A percentile compares a stretch with the other conserved stretches of the same genome.
Conservation (phyloP, 331 rosid species). For the Dryas integrifolia region DNA sequence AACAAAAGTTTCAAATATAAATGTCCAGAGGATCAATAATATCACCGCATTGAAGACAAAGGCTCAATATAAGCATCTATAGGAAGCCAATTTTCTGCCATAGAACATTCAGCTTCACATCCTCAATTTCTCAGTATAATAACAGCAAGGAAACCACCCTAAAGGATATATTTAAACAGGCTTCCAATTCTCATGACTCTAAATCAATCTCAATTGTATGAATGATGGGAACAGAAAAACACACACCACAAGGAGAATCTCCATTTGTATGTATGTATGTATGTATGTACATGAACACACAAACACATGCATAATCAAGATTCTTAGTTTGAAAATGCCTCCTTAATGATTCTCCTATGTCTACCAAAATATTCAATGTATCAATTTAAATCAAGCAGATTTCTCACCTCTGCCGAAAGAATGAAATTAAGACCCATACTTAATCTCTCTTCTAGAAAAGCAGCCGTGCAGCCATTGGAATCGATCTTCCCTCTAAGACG, state of each 20-base stretch:
- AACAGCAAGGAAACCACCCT: neutral
- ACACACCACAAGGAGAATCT: neutral
- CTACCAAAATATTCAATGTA: neutral
- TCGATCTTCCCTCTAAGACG: constrained; percentile 94
- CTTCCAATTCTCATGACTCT: neutral
- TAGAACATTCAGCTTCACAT: neutral
- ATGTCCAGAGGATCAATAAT: no score
- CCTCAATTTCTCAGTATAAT: neutral
- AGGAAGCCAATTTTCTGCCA: neutral
- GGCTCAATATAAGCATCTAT: neutral
- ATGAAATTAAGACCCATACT: constrained; percentile 85
- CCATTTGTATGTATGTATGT: neutral
- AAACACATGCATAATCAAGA: neutral
- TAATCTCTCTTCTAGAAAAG: constrained; percentile 85
- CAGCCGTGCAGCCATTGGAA: constrained; percentile 69
- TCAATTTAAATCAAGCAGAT: neutral
- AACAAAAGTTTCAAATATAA: neutral
- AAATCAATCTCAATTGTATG: neutral
- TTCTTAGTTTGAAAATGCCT: neutral
- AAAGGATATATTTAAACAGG: neutral
- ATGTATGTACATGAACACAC: neutral
- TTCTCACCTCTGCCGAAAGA: constrained; percentile 85
- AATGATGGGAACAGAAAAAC: neutral
- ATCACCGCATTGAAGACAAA: neutral
- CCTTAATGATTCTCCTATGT: no score